These are phyloP conservation scores for Lactifluus rugatus DNA, from an alignment of 768 basidiomycete species.

Conservation along the genomic window DNA sequence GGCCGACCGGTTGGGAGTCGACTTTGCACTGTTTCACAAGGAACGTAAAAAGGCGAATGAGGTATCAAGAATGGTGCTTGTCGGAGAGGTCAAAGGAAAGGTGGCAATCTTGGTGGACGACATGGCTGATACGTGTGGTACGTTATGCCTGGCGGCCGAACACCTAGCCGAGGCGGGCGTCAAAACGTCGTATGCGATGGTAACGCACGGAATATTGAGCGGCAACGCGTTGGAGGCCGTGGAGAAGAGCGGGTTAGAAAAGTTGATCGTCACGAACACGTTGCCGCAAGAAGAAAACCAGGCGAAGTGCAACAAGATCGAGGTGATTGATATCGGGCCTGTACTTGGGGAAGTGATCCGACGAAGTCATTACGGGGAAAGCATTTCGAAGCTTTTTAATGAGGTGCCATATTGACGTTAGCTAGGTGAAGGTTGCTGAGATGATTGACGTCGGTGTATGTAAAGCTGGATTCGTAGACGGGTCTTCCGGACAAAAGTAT, in stretches of 20 bases:
- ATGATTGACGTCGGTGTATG: conserved; percentile 1
- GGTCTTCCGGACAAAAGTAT: background rate
- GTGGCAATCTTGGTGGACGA: conserved; percentile 94
- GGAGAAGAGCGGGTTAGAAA: conserved; percentile 67
- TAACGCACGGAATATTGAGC: conserved; percentile 93
- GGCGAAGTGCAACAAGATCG: conserved; percentile 64
- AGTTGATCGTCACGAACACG: conserved; percentile 97
- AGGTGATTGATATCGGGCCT: conserved; percentile 89
- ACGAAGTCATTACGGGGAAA: conserved; percentile 95
- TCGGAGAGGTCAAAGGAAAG: conserved; percentile 89
- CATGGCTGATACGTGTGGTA: conserved; percentile 97
- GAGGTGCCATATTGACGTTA: conserved; percentile 71
- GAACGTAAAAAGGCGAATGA: conserved; percentile 96
- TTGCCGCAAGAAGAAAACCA: conserved; percentile 81
- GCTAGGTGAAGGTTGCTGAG: background rate
- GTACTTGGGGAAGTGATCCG: conserved; percentile 95
- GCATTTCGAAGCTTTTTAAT: conserved; percentile 80
- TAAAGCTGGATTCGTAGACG: background rate
- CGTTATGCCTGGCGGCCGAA: conserved; percentile 82
- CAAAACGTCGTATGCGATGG: conserved; percentile 76
- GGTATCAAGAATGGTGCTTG: conserved; percentile 90
- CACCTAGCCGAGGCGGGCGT: conserved; percentile 89
- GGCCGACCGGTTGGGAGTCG: conserved; percentile 90
- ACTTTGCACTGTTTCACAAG: conserved; percentile 98
- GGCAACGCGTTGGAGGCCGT: conserved; percentile 77